These are phyloP conservation scores for Boletales sp. DNA, from an alignment of 768 basidiomycete genomes.

Conservation along the genomic window DNA sequence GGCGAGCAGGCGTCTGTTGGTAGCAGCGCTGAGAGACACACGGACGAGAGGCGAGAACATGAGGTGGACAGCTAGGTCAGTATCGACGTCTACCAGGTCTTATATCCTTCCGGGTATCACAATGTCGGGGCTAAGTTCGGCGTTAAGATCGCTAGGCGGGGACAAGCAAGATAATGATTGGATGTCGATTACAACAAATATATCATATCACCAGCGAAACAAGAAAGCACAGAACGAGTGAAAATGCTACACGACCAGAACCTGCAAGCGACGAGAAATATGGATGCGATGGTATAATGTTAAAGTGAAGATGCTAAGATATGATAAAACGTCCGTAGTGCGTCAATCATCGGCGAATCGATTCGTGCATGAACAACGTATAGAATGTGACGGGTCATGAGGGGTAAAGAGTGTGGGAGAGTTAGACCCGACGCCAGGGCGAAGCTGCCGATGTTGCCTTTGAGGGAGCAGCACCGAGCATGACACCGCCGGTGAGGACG, in stretches of 20 bases:
- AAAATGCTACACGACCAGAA: conserved; percentile 29
- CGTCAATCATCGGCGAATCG: conserved; percentile 24
- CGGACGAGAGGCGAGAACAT: conserved; percentile 1
- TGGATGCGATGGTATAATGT: conserved; percentile 30
- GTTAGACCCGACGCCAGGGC: conserved; percentile 60
- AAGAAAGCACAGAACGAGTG: conserved; percentile 23
- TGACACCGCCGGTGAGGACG: conserved; percentile 82
- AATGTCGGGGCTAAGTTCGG: not conserved
- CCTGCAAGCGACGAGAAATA: conserved; percentile 20
- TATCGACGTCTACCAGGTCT: not conserved
- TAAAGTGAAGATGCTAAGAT: conserved; percentile 32
- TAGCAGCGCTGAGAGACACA: not conserved
- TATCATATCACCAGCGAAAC: conserved; percentile 19
- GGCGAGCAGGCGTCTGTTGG: conserved; percentile 50
- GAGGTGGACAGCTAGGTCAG: not conserved
- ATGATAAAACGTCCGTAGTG: conserved; percentile 25
- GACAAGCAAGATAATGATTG: not conserved
- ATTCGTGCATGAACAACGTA: conserved; percentile 24
- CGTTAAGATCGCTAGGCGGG: not conserved
- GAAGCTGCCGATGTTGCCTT: conserved; percentile 29
- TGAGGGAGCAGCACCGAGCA: conserved; percentile 60
- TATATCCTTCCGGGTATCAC: not conserved
- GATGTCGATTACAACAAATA: conserved; percentile 29
- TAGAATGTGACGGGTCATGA: conserved; percentile 19
- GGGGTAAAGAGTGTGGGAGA: conserved; percentile 19